phyloP scores from a whole-genome alignment of 441 rosid species.

The Mallotus japonicus region DNA sequence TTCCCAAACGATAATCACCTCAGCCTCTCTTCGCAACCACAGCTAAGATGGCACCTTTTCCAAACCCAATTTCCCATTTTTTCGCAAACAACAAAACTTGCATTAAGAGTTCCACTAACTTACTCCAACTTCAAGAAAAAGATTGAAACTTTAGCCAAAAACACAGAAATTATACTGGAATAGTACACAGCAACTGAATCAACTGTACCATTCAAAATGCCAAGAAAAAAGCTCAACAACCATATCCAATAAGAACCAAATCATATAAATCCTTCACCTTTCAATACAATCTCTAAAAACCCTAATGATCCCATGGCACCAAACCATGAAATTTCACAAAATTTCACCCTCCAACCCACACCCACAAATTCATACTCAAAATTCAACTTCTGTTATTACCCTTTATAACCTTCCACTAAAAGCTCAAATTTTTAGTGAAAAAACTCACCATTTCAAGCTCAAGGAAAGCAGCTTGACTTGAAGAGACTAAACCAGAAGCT shows the following conservation, averaged over 20 bases:
- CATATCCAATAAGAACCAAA: slow-evolving; percentile 20
- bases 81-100: slow-evolving; percentile 23
- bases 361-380: slow-evolving; percentile 18
- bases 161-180: background rate
- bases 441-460: slow-evolving; percentile 22
- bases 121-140: slow-evolving; percentile 13
- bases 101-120: background rate
- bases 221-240: slow-evolving; percentile 12
- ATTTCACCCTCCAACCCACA: slow-evolving; percentile 11
- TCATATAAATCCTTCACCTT: slow-evolving; percentile 19
- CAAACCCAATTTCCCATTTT: slow-evolving; percentile 28
- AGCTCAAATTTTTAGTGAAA: slow-evolving; percentile 17
- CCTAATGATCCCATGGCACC: slow-evolving; percentile 29
- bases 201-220: slow-evolving; percentile 22
- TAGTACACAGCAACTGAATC: slow-evolving; percentile 17
- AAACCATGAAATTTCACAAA: slow-evolving; percentile 21
- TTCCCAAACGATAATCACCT: slow-evolving; percentile 19
- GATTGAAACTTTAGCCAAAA: background rate
- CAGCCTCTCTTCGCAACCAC: slow-evolving; percentile 21
- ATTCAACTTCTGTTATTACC: slow-evolving; percentile 18
- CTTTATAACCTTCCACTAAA: background rate
- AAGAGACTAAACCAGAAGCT: slow-evolving; percentile 8
- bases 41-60: slow-evolving; percentile 9
- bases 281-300: slow-evolving; percentile 20
- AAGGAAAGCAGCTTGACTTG: slow-evolving; percentile 24